Conservation (phyloP, 2,329 filamentous ascomycete species). For the Talaromyces atroroseus region DNA sequence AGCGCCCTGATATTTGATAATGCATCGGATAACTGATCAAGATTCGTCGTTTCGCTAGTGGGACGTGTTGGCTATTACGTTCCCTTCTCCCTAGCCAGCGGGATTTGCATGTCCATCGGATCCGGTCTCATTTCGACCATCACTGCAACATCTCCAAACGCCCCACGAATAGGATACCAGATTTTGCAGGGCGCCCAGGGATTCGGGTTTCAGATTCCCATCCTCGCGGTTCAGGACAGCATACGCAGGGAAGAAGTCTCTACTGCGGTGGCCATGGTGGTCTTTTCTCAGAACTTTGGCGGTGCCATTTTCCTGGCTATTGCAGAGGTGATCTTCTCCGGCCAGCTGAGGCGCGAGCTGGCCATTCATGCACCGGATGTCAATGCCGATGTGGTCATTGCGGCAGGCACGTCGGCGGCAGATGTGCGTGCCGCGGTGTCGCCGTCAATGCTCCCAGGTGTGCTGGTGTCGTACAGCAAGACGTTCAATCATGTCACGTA, state of each 20-base stretch:
- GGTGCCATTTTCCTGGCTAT: neutral
- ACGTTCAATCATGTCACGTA: neutral
- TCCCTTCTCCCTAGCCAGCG: neutral
- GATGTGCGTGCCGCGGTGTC: neutral
- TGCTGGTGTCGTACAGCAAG: constrained; percentile 28
- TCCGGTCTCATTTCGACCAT: constrained; percentile 27
- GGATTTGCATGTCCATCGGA: constrained; percentile 16
- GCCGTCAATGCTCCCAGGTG: constrained; percentile 17
- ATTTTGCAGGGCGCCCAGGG: constrained; percentile 25
- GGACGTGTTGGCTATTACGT: constrained; percentile 1
- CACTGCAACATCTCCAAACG: constrained; percentile 16
- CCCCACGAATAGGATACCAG: constrained; percentile 29
- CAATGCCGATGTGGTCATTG: neutral
- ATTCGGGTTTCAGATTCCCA: constrained; percentile 21
- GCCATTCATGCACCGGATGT: constrained; percentile 13
- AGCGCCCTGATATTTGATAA: neutral
- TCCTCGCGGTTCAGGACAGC: constrained; percentile 19
- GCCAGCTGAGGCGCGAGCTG: constrained; percentile 14
- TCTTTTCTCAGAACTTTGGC: constrained; percentile 3
- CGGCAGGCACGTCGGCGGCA: constrained; percentile 24
- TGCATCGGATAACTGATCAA: neutral
- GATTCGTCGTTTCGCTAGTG: neutral
- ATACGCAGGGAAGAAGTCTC: constrained; percentile 17
- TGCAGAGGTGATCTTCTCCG: constrained; percentile 21
- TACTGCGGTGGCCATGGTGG: constrained; percentile 16